These are phyloP conservation scores for Grosmannia clavigera DNA, from an alignment of 2,329 filamentous ascomycete species.

Conservation along the genomic window DNA sequence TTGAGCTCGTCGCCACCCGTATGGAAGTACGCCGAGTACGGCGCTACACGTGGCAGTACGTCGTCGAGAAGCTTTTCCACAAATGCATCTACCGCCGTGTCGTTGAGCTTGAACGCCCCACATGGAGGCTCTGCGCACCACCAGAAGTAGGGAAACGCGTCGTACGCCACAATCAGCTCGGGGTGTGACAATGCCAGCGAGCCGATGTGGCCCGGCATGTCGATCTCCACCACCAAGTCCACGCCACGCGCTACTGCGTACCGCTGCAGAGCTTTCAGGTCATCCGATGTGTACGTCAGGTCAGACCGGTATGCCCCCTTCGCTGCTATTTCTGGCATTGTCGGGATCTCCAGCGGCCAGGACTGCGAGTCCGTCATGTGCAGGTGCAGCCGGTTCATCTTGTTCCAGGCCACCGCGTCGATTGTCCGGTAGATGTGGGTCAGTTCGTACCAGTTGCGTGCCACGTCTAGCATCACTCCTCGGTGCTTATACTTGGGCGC, in stretches of 20 bases:
- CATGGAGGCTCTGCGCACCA: slow-evolving; percentile 54
- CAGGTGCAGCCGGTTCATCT: slow-evolving; percentile 71
- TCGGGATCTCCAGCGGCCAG: slow-evolving; percentile 71
- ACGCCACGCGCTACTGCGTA: slow-evolving; percentile 60
- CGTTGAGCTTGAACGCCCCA: slow-evolving; percentile 66
- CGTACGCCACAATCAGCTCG: slow-evolving; percentile 56
- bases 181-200: slow-evolving; percentile 54
- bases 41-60: slow-evolving; percentile 56
- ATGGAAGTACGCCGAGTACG: slow-evolving; percentile 68
- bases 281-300: slow-evolving; percentile 53
- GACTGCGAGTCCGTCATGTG: slow-evolving; percentile 76
- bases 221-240: slow-evolving; percentile 62
- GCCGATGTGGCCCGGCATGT: slow-evolving; percentile 70
- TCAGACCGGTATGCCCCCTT: slow-evolving; percentile 62
- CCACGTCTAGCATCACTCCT: slow-evolving; percentile 67
- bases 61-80: slow-evolving; percentile 63
- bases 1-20: slow-evolving; percentile 84
- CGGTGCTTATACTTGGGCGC: slow-evolving; percentile 63
- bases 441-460: slow-evolving; percentile 58
- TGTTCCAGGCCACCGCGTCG: slow-evolving; percentile 65
- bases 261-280: slow-evolving; percentile 54
- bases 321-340: slow-evolving; percentile 56
- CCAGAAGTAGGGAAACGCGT: slow-evolving; percentile 41
- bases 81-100: slow-evolving; percentile 55
- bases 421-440: slow-evolving; percentile 61